Evolutionary conservation across 257 asterid species (phyloP), one percentile per base, ranked within the genome.

Genomic region (Linaria vulgaris): DNA sequence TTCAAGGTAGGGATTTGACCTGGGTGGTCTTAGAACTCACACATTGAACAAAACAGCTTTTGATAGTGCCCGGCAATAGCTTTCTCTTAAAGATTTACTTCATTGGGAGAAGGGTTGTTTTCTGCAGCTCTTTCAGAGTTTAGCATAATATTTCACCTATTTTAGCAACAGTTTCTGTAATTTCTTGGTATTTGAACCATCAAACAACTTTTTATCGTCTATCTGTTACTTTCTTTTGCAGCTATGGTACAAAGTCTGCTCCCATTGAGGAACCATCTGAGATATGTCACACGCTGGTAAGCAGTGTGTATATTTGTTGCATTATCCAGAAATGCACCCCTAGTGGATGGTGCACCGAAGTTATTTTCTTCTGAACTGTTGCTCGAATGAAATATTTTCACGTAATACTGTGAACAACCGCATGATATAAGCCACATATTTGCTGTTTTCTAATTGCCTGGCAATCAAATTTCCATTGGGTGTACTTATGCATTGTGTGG

Each of bases 221-320:
- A 16, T 21, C 9, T 21, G 21, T 39, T 59, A n/a, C 63, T 22
- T 52, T 47, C 48, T 27, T 59, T 72, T 74, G 77, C 88, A 88
- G 96, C 80, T 91, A 91, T 30, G 98, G 98, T 67, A 79, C 98
- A 37, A 81, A 88, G 70, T 74, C 86, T 72, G 78, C 94, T 69
- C 98, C 98, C 57, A 81, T 91, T 7, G 79, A 68, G 6, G 85
- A 88, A 15, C 50, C 80, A 51, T 70, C 88, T 2, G 82, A 91
- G 61, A 71, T 88, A 72, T 91, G 98, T 62, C 98, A 86, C 72
- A 72, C 96, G 23, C 20, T 69, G 67, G 96, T 91, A 78, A 77
- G 79, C 69, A 69, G 48, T 67, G 17, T 59, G 48, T 31, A 59
- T 47, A 53, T 57, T 14, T 30, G 53, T 56, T 19, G 0, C 59